phyloP scores from a whole-genome alignment of 768 basidiomycete species.

The Lentinula boryana region DNA sequence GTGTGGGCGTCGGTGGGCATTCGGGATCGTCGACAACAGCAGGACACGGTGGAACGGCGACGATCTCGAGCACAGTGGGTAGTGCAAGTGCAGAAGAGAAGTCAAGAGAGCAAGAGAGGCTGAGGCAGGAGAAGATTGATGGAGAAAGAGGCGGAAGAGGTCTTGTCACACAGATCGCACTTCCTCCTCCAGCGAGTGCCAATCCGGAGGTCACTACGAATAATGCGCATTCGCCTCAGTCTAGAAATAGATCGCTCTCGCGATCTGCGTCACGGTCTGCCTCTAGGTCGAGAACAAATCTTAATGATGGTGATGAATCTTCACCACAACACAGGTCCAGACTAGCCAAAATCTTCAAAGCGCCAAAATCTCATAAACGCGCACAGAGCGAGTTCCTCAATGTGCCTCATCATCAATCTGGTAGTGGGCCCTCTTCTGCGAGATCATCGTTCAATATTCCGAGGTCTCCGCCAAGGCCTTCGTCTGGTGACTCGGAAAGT shows the following conservation, averaged over 20 bases:
- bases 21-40: slow-evolving; percentile 8
- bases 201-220: neutral
- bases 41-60: neutral
- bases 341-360: slow-evolving; percentile 32
- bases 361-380: slow-evolving; percentile 30
- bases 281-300: slow-evolving; percentile 10
- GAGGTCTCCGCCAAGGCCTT: slow-evolving; percentile 13
- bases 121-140: neutral
- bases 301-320: neutral
- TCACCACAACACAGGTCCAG: neutral
- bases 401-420: slow-evolving; percentile 8
- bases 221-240: slow-evolving; percentile 12
- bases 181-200: neutral
- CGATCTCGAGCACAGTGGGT: neutral
- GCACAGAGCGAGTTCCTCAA: slow-evolving; percentile 33
- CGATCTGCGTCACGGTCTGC: slow-evolving; percentile 37
- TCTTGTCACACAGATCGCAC: neutral
- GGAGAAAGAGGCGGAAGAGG: neutral
- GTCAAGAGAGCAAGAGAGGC: neutral
- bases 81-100: neutral
- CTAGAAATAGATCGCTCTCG: slow-evolving; percentile 3
- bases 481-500: slow-evolving; percentile 7
- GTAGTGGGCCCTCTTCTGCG: slow-evolving; percentile 6
- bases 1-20: slow-evolving; percentile 11
- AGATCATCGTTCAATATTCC: slow-evolving; percentile 27